Evolutionary conservation across 1,139 yeast species (phyloP), one percentile per base, ranked within the genome.

Genomic region (Suhomyces maxii): DNA sequence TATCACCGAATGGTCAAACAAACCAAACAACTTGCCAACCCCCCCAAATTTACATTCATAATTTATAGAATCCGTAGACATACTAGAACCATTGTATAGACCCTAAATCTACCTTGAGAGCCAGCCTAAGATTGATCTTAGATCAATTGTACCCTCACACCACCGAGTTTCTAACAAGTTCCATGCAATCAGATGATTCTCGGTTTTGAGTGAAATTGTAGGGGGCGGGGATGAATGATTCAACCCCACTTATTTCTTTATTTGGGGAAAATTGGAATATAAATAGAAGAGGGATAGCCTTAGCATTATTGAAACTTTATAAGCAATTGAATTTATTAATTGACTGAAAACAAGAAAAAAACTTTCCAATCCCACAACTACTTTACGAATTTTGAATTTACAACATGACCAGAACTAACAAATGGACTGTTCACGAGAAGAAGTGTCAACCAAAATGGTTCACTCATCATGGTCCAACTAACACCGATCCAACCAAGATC

Each of bases 341-440:
- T 28, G 6, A 7, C 31, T 18, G 23, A 28, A 9, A 28, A 28
- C 31, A 28, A 28, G 9, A 7, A 26, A 26, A 7, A 28, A 28
- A 28, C 31, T 18, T 18, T 6, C 4, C 23, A 18, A 18, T 18
- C 23, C 4, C 23, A 4, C 3, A 18, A 18, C 23, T 18, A 18
- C 23, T 18, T 18, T 18, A 18, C 2, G 23, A 18, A 18, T 18
- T 18, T 18, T 18, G 6, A 18, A 18, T 2, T 18, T 28, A 30
- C 40, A 51, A 26, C 42, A 89, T 89, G 96, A 81, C 95, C 50
- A 86, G 95, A 82, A 89, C 96, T 47, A 82, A 82, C 68, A 85
- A 89, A 71, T 85, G 93, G 85, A 80, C 85, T 35, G 74, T 74
- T 40, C 85, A 81, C 60, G 86, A 85, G 65, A 67, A 77, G 47